Evolutionary conservation across 257 asterid genomes (phyloP).

Genomic region (Plantago major): DNA sequence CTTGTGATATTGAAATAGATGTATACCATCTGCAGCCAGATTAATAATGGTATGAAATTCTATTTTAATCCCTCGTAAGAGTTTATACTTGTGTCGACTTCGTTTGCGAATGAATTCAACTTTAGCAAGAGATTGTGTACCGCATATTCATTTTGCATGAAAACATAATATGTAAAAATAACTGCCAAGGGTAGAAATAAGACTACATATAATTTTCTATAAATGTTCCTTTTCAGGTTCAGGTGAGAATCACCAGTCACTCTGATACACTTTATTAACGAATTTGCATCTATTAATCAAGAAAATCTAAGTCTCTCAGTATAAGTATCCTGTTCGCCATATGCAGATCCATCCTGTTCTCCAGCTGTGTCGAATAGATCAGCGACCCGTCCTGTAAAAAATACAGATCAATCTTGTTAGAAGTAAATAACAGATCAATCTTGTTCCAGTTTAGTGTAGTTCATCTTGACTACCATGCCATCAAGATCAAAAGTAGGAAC

Average conservation of each 20-base stretch:
- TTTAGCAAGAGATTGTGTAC: too few species aligned
- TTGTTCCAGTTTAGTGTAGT: background rate
- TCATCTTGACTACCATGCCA: background rate
- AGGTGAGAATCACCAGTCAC: background rate
- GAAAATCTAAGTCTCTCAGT: constrained; percentile 18
- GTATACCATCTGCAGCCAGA: too few species aligned
- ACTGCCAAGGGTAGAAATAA: too few species aligned
- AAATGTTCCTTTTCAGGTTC: background rate
- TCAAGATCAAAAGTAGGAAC: too few species aligned
- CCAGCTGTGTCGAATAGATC: background rate
- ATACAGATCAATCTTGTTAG: background rate
- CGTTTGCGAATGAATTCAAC: too few species aligned
- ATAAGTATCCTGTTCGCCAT: constrained; percentile 8
- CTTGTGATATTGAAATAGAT: too few species aligned
- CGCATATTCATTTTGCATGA: too few species aligned
- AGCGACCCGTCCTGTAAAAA: constrained; percentile 27
- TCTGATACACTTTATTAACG: background rate
- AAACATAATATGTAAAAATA: too few species aligned
- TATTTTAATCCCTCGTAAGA: too few species aligned
- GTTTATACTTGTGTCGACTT: too few species aligned
- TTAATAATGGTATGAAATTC: too few species aligned
- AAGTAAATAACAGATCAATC: background rate
- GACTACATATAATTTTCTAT: too few species aligned
- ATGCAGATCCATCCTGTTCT: background rate
- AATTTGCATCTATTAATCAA: background rate